Evolutionary conservation across 352 stramenopile genomes (phyloP), one percentile per base, ranked within the genome.

Genomic region (Thraustotheca clavata): DNA sequence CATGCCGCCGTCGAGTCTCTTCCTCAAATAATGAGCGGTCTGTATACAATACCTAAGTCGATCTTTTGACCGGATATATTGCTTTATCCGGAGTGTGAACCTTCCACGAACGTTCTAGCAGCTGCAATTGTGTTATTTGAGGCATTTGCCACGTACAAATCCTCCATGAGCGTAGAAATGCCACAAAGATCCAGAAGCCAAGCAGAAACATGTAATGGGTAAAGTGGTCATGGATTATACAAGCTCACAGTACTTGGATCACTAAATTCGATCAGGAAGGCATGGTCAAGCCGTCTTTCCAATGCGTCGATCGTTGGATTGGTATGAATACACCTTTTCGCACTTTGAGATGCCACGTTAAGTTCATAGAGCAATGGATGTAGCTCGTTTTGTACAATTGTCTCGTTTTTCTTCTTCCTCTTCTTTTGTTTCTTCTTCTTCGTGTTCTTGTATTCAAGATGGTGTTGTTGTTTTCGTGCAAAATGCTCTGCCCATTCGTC

Each of bases 401-500:
- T 33, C 39, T 18, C 11, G 4, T 14, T 20, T 1, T 54, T 40
- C 29, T 55, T 48, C 48, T 35, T 65, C 11, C 32, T 7, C 16
- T 39, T 26, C 16, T 26, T 5, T 6, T 63, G 40, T 20, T 73
- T 18, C 39, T 24, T 11, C 16, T 5, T n/a, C 18, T 39, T 12
- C 24, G 55, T 73, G n/a, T 63, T 69, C 43, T 54, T n/a, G n/a
- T n/a, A n/a, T n/a, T n/a, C n/a, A n/a, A n/a, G n/a, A n/a, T n/a
- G n/a, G n/a, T n/a, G 20, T 20, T 12, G 26, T 26, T 40, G 12
- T 27, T 33, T 24, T 4, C 36, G 36, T 3, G 57, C 67, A 33
- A 87, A 87, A 59, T 74, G 79, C 8, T 72, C 60, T 36, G 76
- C 72, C 84, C 84, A 93, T 49, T 88, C 81, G 39, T 93, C 75